These are phyloP conservation scores for Stentor roeselii DNA, from an alignment of 73 alveolate genomes.

Conservation along the genomic window DNA sequence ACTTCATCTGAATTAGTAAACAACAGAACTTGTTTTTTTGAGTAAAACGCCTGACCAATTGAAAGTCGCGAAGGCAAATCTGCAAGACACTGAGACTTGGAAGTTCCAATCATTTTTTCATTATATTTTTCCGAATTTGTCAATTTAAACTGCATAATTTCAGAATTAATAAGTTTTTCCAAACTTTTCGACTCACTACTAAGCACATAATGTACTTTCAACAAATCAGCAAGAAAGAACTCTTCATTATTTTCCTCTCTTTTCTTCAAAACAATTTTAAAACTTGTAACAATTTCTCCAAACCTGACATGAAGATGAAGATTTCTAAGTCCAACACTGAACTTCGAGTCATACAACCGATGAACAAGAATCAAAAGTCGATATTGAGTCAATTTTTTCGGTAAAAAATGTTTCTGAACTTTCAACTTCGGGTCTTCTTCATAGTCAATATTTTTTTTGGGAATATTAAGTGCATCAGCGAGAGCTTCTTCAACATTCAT, in stretches of 20 bases:
- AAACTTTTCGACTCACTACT: background rate
- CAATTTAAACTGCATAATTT: background rate
- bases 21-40: background rate
- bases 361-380: slow-evolving; percentile 67
- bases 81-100: background rate
- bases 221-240: background rate
- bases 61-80: background rate
- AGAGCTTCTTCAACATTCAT: slow-evolving; percentile 85
- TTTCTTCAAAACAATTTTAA: background rate
- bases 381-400: slow-evolving; percentile 79
- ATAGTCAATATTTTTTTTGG: slow-evolving; percentile 63
- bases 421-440: slow-evolving; percentile 73
- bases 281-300: background rate
- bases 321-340: background rate
- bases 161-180: background rate
- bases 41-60: background rate
- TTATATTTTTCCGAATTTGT: background rate
- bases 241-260: background rate
- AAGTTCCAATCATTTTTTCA: background rate
- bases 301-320: background rate
- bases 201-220: background rate
- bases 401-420: slow-evolving; percentile 58
- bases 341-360: background rate
- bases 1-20: background rate
- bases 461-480: slow-evolving; percentile 85